Evolutionary conservation across 371 early-diverging fungal genomes (phyloP), one percentile per base, ranked within the genome.

Genomic region (Chytridiales sp.): DNA sequence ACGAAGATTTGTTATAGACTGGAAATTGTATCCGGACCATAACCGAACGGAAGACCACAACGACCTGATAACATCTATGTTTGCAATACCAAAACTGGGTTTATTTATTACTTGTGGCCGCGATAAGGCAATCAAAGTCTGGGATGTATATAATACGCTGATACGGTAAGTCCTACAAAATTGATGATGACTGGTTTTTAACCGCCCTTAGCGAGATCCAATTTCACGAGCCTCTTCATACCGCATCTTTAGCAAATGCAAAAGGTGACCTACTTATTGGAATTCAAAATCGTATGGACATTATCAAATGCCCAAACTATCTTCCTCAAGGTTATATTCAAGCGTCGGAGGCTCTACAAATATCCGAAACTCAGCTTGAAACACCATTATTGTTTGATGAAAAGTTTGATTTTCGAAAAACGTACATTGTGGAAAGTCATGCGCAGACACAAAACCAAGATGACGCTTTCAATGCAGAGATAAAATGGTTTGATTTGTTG

Each of bases 141-240:
- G 82, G 82, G 75, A 79, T 56, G 48, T 64, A 4, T 36, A 61
- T 21, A 80, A 77, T 47, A 64, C 64, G n/a, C 55, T 81, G 27
- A 39, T 81, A 9, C 34, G 80, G 77, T 74, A 44, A 21, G 49
- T 29, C 17, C 55, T 29, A 35, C 35, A 44, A 26, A 11, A n/a
- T 29, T 42, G 5, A 8, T 43, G 26, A n/a, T 8, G 32, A 15
- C 47, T 22, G 35, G 32, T 11, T 31, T 17, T 22, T 56, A 17
- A 35, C 6, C 22, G 19, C 24, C 26, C 15, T n/a, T 44, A 74
- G 79, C 29, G 82, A 81, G 41, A 62, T 81, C 0, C 71, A 73
- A 48, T 81, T 81, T 40, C 70, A 71, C 19, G 69, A 73, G 41
- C 73, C 75, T 3, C 47, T 75, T 2, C 47, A 61, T 0, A 56